Base-by-base conservation (phyloP, 139 green algal species). In the Trebouxia sp. region DNA sequence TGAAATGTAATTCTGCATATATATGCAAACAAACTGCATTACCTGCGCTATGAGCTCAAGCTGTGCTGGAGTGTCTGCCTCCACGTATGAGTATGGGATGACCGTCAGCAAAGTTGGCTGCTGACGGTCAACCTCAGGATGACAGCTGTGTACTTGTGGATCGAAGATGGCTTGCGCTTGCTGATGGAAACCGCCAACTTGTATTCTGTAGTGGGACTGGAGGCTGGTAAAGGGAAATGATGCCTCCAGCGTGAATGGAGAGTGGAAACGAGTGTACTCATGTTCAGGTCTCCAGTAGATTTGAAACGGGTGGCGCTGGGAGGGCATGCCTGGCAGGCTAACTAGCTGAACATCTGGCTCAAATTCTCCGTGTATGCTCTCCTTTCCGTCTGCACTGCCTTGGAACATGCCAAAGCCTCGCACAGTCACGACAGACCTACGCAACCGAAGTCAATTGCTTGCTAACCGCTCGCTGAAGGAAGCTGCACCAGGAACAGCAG, bases 321-420 rank as follows among this genome's bases (percentile, higher is more conserved):
- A 41, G 14, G 30, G 58, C 58, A 38, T 30, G 28, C 58, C 58
- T 38, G 30, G 30, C 28, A 69, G 58, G 58, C 30, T 69, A 12
- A 42, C 5, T 10, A 69, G 12, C 58, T 69, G 28, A 5, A 69
- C 12, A 15, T 69, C 58, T 30, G 41, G 28, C 58, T 69, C 58
- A 69, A 69, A 69, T 30, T 69, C 30, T 4, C 58, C 30, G 41
- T 69, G 58, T 15, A 42, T 69, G 30, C 58, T 69, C 28, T 69
- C 58, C 30, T 42, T 69, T 15, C 9, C 3, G 8, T 39, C 28
- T 26, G 58, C 58, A 42, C 26, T 69, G 28, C 58, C 58, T 41
- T 69, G 58, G 10, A 69, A 30, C 28, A 69, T 69, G 5, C 58
- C 58, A 69, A 69, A 42, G 9, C 58, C 58, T 26, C 58, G 58